Base-by-base conservation (phyloP, 2,329 filamentous ascomycete species). In the Thielaviopsis euricoi region DNA sequence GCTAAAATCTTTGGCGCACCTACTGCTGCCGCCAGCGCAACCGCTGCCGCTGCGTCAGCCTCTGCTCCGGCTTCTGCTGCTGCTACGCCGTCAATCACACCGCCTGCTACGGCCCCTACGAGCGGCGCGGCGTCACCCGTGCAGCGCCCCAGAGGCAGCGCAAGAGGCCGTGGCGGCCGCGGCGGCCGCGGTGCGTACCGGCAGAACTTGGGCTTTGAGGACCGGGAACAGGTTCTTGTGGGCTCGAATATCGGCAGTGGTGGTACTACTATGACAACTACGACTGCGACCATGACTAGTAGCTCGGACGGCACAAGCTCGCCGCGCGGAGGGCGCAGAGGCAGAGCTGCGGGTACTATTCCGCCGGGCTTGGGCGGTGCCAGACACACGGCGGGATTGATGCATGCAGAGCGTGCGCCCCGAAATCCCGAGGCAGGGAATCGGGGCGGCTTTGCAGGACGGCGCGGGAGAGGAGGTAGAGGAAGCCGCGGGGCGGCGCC, bases 1-100 rank as follows among this genome's bases (percentile, higher is more conserved):
- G 88, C 91, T 64, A 86, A 89, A 67, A 84, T 96, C 58, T 91
- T 96, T 69, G 89, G 89, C 21, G 48, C 59, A 5, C 25, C n/a
- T 33, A 40, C 19, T 25, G 23, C 49, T 13, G 49, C 33, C n/a
- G 22, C 65, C 63, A 33, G 62, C 67, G 5, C 65, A 66, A 25
- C 56, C 50, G 29, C 61, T 21, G 22, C 58, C 43, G 13, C 22
- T 52, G 13, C 53, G 54, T n/a, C 19, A 52, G 53, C 48, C 6
- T 71, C 78, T 21, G 72, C 75, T 19, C n/a, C n/a, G n/a, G n/a
- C n/a, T n/a, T n/a, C 56, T 49, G 29, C 61, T 21, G 22, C 58
- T 37, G 13, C 22, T 52, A 15, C 53, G 54, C n/a, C n/a, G n/a
- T n/a, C 19, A 26, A 26, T 3, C 25, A 26, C 25, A 7, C 7